Base-by-base conservation (phyloP, 192 early-diverging fungal species). In the Powellomyces hirtus region DNA sequence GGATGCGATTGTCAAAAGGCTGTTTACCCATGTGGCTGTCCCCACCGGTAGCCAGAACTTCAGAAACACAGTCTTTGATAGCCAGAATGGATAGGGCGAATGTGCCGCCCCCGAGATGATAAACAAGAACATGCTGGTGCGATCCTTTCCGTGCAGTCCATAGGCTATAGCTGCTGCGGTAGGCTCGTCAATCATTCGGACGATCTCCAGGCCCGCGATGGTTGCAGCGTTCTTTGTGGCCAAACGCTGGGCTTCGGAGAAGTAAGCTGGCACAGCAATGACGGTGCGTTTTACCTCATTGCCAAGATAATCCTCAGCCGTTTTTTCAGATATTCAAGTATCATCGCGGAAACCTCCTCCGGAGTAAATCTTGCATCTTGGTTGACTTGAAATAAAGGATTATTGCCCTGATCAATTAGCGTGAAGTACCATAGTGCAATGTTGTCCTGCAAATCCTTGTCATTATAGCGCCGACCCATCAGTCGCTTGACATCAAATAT, bases 391-490 rank as follows among this genome's bases (percentile, higher is more conserved):
- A 96, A 89, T 55, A 82, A 79, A 49, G 94, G 94, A 85, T 96
- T 95, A 77, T 81, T 75, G 35, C 82, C 89, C 79, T 92, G 89
- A 73, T 88, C 81, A 68, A 96, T 75, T 73, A 98, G 85, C 82
- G 92, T 96, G 89, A 96, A 98, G 38, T 93, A 89, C 90, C 90
- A 96, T 86, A 94, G 93, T 89, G 95, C 96, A 93, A 98, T 98
- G 80, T 98, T 94, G 58, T 89, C 86, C 87, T 98, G 93, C 51
- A 98, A 94, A 78, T 95, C 96, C 66, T 78, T 66, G 75, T 95
- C 94, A 49, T 75, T 81, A 79, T 94, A 96, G 50, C 88, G 86
- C 68, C 94, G 94, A 77, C 96, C 96, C 71, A 98, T 98, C 30
- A 98, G 87, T 84, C 95, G 93, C 87, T 98, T 98, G 62, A 94